Conservation (phyloP, 2,329 filamentous ascomycete genomes). For the Didymella segeticola region DNA sequence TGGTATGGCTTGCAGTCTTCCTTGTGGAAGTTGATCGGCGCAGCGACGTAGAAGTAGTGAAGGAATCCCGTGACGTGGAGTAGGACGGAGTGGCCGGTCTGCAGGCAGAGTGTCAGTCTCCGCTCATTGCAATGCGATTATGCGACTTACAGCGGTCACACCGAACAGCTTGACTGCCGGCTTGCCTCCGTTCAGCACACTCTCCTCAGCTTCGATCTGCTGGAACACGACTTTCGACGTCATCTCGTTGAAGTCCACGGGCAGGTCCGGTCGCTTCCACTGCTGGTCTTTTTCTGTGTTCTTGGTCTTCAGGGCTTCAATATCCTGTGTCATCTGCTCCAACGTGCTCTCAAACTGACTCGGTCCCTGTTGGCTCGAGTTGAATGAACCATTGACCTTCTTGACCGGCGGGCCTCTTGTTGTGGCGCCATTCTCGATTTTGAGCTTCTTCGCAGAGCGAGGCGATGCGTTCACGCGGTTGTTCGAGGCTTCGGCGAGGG, state of each 20-base stretch:
- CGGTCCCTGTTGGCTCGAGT: slow-evolving; percentile 78
- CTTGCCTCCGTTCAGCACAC: slow-evolving; percentile 76
- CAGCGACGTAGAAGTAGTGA: slow-evolving; percentile 93
- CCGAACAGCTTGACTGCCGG: slow-evolving; percentile 91
- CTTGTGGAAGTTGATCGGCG: slow-evolving; percentile 79
- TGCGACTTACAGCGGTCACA: slow-evolving; percentile 72
- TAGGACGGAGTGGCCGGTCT: slow-evolving; percentile 85
- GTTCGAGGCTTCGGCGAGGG: slow-evolving; percentile 54
- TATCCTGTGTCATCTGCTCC: slow-evolving; percentile 95
- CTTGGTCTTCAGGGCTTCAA: slow-evolving; percentile 80
- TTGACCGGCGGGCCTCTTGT: slow-evolving; percentile 69
- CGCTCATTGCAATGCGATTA: no score
- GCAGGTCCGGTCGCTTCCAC: slow-evolving; percentile 75
- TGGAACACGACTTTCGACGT: slow-evolving; percentile 84
- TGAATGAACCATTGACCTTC: slow-evolving; percentile 63
- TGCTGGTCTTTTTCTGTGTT: slow-evolving; percentile 93
- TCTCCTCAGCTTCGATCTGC: slow-evolving; percentile 94
- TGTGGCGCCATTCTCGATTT: slow-evolving; percentile 69
- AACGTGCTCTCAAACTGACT: slow-evolving; percentile 95
- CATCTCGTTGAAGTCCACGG: slow-evolving; percentile 64
- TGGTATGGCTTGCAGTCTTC: slow-evolving; percentile 81
- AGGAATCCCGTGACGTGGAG: slow-evolving; percentile 95
- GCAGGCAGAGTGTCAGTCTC: slow-evolving; percentile 18
- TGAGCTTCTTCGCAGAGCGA: slow-evolving; percentile 77
- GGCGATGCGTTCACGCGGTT: slow-evolving; percentile 54